These are phyloP conservation scores for Glebionis coronaria DNA, from an alignment of 129 eudicot genomes.

Conservation along the genomic window DNA sequence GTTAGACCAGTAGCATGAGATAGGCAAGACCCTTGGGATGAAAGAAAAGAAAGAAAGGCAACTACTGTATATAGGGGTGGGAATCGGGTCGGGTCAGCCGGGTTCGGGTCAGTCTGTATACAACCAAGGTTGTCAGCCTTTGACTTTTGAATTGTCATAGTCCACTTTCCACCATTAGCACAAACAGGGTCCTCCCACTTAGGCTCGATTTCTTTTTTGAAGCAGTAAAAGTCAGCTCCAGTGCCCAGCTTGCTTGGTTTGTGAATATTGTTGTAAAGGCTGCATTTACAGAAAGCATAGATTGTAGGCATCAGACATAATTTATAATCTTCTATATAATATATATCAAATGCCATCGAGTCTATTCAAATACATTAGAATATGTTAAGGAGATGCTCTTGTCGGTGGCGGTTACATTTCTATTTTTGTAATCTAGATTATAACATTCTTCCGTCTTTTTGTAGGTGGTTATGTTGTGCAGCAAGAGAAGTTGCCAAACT, in stretches of 20 bases:
- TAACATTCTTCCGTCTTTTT: constrained; percentile 10
- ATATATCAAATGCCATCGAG: not conserved
- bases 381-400: too few species aligned
- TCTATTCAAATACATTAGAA: too few species aligned
- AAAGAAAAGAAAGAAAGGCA: not conserved
- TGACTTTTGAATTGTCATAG: constrained; percentile 42
- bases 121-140: constrained; percentile 76
- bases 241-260: constrained; percentile 71
- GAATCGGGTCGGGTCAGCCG: too few species aligned
- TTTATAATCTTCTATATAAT: not conserved
- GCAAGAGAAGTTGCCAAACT: constrained; percentile 74
- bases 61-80: too few species aligned
- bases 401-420: not conserved
- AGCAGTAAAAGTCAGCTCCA: constrained; percentile 68
- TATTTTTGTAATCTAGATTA: not conserved
- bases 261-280: constrained; percentile 81
- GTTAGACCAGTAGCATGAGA: constrained; percentile 8
- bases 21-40: not conserved
- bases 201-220: constrained; percentile 81
- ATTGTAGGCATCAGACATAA: constrained; percentile 3
- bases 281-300: constrained; percentile 31
- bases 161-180: constrained; percentile 99
- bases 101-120: constrained; percentile 48
- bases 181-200: constrained; percentile 98
- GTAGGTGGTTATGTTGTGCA: constrained; percentile 79